Base-by-base conservation (phyloP, 306 rosid genomes). In the Vigna reflexopilosa region DNA sequence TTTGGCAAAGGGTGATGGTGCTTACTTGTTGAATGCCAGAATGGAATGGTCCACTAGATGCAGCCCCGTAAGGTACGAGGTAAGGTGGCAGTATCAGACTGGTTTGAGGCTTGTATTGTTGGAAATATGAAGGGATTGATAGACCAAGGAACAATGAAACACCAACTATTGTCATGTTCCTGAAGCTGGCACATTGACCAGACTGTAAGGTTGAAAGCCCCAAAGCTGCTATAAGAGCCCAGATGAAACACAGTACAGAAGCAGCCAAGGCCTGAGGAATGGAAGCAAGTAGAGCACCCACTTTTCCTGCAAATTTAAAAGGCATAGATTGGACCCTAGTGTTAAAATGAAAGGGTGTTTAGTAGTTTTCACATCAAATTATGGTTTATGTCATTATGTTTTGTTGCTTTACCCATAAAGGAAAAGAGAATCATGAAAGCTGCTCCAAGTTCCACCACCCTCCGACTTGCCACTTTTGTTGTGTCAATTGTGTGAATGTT, bases 271-370 rank as follows among this genome's bases (percentile, higher is more conserved):
- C 89, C 72, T 61, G 85, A 3, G 97, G 97, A 86, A 92, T 92
- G 40, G 97, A 90, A 74, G 97, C 97, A 84, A 92, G 90, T 81
- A 92, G 87, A 51, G 92, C 97, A 81, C 97, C 97, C 50, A 88
- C 89, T 90, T 92, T 92, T 67, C 90, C 96, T 92, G 55, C 65
- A 67, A 76, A 71, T 17, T 20, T 9, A 68, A 40, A 69, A 20
- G 47, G 30, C 65, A 38, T 51, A 7, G 48, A 48, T 30, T 56
- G 32, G 63, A 59, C 10, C 38, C 0, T 54, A 8, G 50, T n/a
- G 20, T 0, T 22, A 62, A 34, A 16, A 47, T 14, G 22, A 20
- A 20, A 20, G 22, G 22, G 0, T 64, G 48, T 17, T 56, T 22
- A 56, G 26, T 36, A 63, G 38, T 36, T 9, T 64, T 64, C 34